Base-by-base conservation (phyloP, 805 yeast genomes). In the Brettanomyces nanus region DNA sequence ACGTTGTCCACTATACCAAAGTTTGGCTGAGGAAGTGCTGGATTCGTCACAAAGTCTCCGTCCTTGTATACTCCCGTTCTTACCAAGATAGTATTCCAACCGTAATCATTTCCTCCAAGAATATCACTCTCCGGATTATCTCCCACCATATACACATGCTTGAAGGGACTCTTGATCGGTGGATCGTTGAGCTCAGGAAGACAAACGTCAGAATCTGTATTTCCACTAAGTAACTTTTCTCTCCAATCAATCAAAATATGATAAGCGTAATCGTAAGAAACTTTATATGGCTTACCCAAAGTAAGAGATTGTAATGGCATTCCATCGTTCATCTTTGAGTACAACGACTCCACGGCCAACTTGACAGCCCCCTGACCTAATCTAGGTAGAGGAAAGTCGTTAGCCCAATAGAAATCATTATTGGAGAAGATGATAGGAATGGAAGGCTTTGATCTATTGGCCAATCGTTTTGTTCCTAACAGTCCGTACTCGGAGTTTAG, bases 91-190 rank as follows among this genome's bases (percentile, higher is more conserved):
- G 92, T 78, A 35, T 81, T 76, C 97, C 97, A 92, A 3, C 96
- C 95, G 54, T 80, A 78, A 35, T 66, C 64, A 49, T 82, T 80
- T 5, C 95, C 98, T 1, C 98, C 98, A 39, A 71, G 69, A 38
- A 92, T 92, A 56, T 92, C 98, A 36, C 87, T 75, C 21, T 80
- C 92, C 4, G 97, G 97, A 58, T 92, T 92, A 61, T 92, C 98
- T 21, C 98, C 98, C 26, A 92, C 85, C 98, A 92, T 92, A 61
- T 70, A 89, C 2, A 92, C 81, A n/a, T 70, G 59, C 27, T 66
- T 62, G 48, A 82, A 67, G n/a, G 73, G 77, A 0, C 70, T 49
- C 2, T 43, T 15, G 4, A 37, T 39, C 5, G 71, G 71, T 2
- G 68, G 46, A 17, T 45, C 50, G 21, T 73, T 70, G 38, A 78